Evolutionary conservation across 345 rosid species (phyloP), one percentile per base, ranked within the genome.

Genomic region (Murraya koenigii): DNA sequence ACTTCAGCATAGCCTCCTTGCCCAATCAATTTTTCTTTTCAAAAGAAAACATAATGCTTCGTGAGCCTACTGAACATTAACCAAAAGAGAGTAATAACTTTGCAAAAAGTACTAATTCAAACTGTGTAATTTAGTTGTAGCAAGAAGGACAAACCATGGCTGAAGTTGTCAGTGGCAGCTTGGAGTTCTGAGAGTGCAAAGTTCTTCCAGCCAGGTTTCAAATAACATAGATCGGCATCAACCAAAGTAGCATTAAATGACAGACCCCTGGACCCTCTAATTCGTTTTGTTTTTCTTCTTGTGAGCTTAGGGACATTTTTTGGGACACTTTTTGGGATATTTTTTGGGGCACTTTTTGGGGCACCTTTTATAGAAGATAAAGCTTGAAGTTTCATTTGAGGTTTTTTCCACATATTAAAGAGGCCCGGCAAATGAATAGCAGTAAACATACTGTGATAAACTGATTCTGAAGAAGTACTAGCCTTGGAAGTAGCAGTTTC

Each of bases 1-100:
- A 96, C 97, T 77, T 96, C 99, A 65, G 99, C 97, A 79, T 91
- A 94, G 38, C 98, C 99, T 49, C 99, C 99, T 76, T 92, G 94
- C 38, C 98, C 99, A 47, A 94, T 96, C 52, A 94, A 77, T 81
- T 90, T 88, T 28, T 88, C 99, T 96, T 44, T 44, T 44, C 49
- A 67, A 62, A 69, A 36, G 38, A 28, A 15, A 62, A 20, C 28
- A 33, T 38, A 26, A 75, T 20, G 28, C 41, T 35, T 68, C 2
- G 41, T 79, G 26, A 85, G 70, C 66, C 33, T 73, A 47, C 33
- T 26, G 59, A 7, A 55, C 1, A 17, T 55, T 30, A 36, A 49
- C 8, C 32, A 41, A 44, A 59, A 13, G 28, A 23, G 5, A 28
- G 33, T 6, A 39, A 38, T 25, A 59, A 72, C 26, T 25, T 38